These are phyloP conservation scores for Tetrahymena elliotti DNA, from an alignment of 73 alveolate species.

Conservation along the genomic window DNA sequence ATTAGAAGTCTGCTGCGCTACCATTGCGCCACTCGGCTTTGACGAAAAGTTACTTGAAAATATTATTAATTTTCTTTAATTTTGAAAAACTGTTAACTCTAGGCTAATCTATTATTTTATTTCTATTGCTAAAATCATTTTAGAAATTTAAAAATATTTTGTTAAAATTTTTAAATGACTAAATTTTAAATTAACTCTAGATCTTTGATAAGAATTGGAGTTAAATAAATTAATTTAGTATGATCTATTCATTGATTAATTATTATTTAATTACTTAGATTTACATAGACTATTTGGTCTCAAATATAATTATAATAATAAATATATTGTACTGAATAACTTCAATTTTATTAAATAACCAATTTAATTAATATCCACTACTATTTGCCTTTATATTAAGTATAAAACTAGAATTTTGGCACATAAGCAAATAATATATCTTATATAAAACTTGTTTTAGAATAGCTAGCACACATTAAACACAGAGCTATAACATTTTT, in stretches of 20 bases:
- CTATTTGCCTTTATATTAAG: neutral
- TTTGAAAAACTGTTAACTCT: too few species aligned
- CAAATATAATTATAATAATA: neutral
- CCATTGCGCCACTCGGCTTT: conserved; percentile 5
- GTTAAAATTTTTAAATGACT: too few species aligned
- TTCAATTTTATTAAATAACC: neutral
- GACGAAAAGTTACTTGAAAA: neutral
- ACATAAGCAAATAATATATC: neutral
- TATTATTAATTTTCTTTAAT: neutral
- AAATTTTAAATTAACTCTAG: too few species aligned
- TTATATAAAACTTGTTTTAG: neutral
- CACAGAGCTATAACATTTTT: neutral
- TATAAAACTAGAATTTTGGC: neutral
- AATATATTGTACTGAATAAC: neutral
- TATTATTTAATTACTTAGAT: neutral
- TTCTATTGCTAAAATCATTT: too few species aligned
- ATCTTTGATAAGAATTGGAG: too few species aligned
- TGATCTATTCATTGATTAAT: neutral
- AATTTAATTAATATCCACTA: neutral
- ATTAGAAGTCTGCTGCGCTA: conserved; percentile 2
- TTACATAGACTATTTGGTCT: neutral
- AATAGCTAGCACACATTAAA: too few species aligned
- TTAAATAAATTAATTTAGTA: too few species aligned
- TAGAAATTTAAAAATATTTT: too few species aligned
- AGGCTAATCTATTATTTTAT: too few species aligned